A percentile compares a stretch with the other conserved stretches of the same genome.
Evolutionary conservation across 2,329 filamentous ascomycete genomes (phyloP).

Genomic region (Pseudocercospora eumusae): DNA sequence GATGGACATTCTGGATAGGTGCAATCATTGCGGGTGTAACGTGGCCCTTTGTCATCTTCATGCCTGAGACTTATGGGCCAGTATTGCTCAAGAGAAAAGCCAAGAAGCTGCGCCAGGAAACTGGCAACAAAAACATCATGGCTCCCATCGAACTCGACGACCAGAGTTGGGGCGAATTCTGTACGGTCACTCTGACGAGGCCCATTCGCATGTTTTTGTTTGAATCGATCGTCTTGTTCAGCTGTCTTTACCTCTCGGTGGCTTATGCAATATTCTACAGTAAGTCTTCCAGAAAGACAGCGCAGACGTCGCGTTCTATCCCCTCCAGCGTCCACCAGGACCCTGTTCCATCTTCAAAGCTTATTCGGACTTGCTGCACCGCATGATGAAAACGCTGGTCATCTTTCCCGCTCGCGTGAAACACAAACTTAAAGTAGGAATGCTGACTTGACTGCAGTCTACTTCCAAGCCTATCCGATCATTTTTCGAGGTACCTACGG

Average conservation of each 20-base stretch:
- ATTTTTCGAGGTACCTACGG: conserved; percentile 67
- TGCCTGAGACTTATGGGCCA: conserved; percentile 57
- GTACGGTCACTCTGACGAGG: conserved; percentile 69
- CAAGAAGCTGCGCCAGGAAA: conserved; percentile 59
- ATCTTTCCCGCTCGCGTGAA: no score
- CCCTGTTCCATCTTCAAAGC: no score
- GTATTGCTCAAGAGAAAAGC: conserved; percentile 52
- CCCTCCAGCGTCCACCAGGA: no score
- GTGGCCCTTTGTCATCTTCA: conserved; percentile 60
- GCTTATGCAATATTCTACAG: conserved; percentile 66
- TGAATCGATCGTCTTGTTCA: conserved; percentile 72
- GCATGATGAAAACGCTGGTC: no score
- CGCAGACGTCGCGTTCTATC: background rate
- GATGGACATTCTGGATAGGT: conserved; percentile 70
- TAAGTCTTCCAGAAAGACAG: conserved; percentile 17
- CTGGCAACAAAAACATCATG: conserved; percentile 55
- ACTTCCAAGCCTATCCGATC: conserved; percentile 70
- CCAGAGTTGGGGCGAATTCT: conserved; percentile 56
- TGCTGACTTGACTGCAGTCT: conserved; percentile 47
- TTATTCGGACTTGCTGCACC: no score
- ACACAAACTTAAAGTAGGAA: background rate
- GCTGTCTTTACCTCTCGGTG: conserved; percentile 67
- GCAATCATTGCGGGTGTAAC: conserved; percentile 67
- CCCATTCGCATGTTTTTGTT: conserved; percentile 72
- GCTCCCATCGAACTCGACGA: conserved; percentile 66